Percentiles rank a stretch among this genome's conserved stretches.
Conservation (phyloP, 768 basidiomycete genomes). For the Podaxis rugospora region DNA sequence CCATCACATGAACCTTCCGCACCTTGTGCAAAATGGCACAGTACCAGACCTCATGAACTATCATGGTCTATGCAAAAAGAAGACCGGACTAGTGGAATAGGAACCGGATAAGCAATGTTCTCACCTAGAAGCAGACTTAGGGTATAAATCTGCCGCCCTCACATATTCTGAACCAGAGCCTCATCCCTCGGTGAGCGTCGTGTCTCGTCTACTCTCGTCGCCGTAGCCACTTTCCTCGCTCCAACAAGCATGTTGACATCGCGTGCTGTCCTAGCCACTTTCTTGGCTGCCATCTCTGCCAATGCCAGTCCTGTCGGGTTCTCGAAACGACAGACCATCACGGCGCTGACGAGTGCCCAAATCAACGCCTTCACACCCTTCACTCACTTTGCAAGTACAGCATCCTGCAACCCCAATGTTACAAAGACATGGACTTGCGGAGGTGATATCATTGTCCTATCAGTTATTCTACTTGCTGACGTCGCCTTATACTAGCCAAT, state of each 20-base stretch:
- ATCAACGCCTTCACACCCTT: conserved; percentile 40
- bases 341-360: conserved; percentile 31
- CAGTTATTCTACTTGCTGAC: not conserved
- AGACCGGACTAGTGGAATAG: not conserved
- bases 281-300: not conserved
- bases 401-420: conserved; percentile 38
- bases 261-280: not conserved
- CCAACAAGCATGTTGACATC: not conserved
- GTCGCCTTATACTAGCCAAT: not conserved
- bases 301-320: not conserved
- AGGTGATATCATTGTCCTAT: conserved; percentile 24
- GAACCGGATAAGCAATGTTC: not conserved
- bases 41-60: not conserved
- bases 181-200: not conserved
- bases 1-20: not conserved
- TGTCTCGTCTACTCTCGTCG: not conserved
- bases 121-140: not conserved
- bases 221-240: not conserved
- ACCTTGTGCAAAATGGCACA: not conserved
- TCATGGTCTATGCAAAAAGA: not conserved
- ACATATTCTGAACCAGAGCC: not conserved
- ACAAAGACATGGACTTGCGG: conserved; percentile 53
- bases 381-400: conserved; percentile 44
- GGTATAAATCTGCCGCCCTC: not conserved
- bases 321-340: conserved; percentile 22